Evolutionary conservation across 805 yeast genomes (phyloP).

Genomic region (Saturnispora mendoncae): DNA sequence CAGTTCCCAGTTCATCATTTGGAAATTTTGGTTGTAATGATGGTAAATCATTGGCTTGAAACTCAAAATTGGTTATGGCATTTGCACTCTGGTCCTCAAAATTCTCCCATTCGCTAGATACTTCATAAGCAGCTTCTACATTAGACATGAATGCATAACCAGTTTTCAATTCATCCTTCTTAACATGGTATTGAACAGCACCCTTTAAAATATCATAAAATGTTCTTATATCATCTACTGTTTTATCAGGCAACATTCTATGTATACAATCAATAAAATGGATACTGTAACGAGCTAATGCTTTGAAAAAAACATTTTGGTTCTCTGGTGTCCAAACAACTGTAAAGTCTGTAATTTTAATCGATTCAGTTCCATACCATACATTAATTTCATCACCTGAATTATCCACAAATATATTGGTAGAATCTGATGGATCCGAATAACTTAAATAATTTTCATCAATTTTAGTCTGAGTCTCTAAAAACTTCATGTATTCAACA

Average conservation of each 20-base stretch:
- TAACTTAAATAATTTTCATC: constrained; percentile 1
- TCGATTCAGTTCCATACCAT: constrained; percentile 22
- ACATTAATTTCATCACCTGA: constrained; percentile 13
- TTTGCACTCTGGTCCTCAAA: constrained; percentile 1
- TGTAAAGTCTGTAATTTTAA: not conserved
- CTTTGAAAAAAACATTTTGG: constrained; percentile 43
- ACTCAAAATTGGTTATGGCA: constrained; percentile 1
- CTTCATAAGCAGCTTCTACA: constrained; percentile 11
- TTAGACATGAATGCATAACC: constrained; percentile 13
- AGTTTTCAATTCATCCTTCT: constrained; percentile 21
- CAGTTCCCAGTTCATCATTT: too few relatives aligned
- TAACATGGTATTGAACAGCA: constrained; percentile 1
- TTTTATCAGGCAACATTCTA: constrained; percentile 32
- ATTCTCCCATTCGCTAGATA: constrained; percentile 3
- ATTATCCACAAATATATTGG: constrained; percentile 1
- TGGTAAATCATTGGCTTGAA: not conserved
- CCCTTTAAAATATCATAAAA: constrained; percentile 32
- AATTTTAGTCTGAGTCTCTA: constrained; percentile 3
- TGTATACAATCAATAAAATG: constrained; percentile 35
- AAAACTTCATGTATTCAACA: constrained; percentile 8
- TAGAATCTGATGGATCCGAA: constrained; percentile 2
- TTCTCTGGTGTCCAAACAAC: constrained; percentile 38
- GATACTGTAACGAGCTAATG: constrained; percentile 42
- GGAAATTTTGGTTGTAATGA: too few relatives aligned
- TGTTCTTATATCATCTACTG: constrained; percentile 37